Percentiles rank a stretch among this genome's conserved stretches.
phyloP scores from a whole-genome alignment of 2,329 filamentous ascomycete species.

The Monilinia laxa region DNA sequence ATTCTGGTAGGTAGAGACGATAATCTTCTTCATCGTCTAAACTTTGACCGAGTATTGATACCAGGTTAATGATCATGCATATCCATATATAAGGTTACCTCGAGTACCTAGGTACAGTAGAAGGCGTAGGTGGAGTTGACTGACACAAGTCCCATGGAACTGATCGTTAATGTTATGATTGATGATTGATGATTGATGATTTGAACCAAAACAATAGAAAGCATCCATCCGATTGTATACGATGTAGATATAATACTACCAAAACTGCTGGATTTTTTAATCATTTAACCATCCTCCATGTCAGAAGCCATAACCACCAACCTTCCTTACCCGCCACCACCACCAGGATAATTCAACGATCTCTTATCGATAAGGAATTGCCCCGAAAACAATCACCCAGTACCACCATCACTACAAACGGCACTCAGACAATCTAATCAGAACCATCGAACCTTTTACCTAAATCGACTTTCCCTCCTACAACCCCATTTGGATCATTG shows the following conservation, averaged over 20 bases:
- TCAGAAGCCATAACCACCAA: background rate
- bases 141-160: background rate
- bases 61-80: constrained; percentile 2
- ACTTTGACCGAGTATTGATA: constrained; percentile 3
- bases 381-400: constrained; percentile 1
- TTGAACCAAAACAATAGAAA: background rate
- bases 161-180: background rate
- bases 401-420: background rate
- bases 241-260: background rate
- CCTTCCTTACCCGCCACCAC: background rate
- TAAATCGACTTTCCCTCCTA: constrained; percentile 11
- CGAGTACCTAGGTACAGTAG: background rate
- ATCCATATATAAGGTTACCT: background rate
- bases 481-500: constrained; percentile 9
- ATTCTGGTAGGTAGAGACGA: background rate
- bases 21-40: background rate
- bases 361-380: constrained; percentile 24
- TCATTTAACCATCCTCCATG: background rate
- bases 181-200: background rate
- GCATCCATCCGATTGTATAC: background rate
- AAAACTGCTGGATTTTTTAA: too few relatives aligned
- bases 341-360: background rate
- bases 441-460: background rate
- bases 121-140: background rate
- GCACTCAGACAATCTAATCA: background rate